Conservation (phyloP, 2,329 filamentous ascomycete species). For the Pseudophaeomoniella oleicola region DNA sequence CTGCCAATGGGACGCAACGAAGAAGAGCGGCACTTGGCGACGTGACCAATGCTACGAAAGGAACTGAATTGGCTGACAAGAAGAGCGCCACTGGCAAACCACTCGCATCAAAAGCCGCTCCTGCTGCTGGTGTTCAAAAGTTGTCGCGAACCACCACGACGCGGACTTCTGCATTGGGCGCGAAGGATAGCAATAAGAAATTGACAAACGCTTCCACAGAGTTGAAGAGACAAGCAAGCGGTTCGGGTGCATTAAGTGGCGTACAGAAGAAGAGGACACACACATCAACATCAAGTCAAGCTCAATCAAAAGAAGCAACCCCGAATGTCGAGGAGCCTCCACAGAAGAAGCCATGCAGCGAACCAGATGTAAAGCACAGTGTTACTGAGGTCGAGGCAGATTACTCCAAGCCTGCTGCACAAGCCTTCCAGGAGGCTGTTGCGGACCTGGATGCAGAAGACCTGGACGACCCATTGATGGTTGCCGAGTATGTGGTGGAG, state of each 20-base stretch:
- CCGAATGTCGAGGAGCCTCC: slow-evolving; percentile 46
- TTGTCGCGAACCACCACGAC: slow-evolving; percentile 42
- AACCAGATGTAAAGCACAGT: slow-evolving; percentile 27
- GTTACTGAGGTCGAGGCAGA: slow-evolving; percentile 15
- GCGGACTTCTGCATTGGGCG: slow-evolving; percentile 43
- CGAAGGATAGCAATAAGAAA: slow-evolving; percentile 51
- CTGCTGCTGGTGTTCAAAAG: slow-evolving; percentile 67
- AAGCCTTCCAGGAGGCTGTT: slow-evolving; percentile 19
- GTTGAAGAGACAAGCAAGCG: slow-evolving; percentile 57
- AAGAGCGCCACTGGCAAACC: slow-evolving; percentile 51
- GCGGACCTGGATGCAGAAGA: slow-evolving; percentile 71
- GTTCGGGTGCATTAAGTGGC: slow-evolving; percentile 51
- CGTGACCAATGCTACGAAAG: slow-evolving; percentile 85
- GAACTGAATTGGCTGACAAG: slow-evolving; percentile 52
- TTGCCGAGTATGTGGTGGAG: slow-evolving; percentile 89
- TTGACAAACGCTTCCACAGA: slow-evolving; percentile 41
- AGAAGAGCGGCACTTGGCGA: slow-evolving; percentile 82
- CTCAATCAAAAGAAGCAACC: slow-evolving; percentile 42
- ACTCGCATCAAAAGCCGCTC: slow-evolving; percentile 61
- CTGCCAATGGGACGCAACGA: slow-evolving; percentile 38
- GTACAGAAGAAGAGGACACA: slow-evolving; percentile 54
- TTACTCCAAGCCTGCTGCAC: slow-evolving; percentile 27
- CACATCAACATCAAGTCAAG: slow-evolving; percentile 21
- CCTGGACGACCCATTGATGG: slow-evolving; percentile 88
- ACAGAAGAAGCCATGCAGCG: slow-evolving; percentile 49